Conservation (phyloP, 345 rosid genomes). For the Pistacia atlantica region DNA sequence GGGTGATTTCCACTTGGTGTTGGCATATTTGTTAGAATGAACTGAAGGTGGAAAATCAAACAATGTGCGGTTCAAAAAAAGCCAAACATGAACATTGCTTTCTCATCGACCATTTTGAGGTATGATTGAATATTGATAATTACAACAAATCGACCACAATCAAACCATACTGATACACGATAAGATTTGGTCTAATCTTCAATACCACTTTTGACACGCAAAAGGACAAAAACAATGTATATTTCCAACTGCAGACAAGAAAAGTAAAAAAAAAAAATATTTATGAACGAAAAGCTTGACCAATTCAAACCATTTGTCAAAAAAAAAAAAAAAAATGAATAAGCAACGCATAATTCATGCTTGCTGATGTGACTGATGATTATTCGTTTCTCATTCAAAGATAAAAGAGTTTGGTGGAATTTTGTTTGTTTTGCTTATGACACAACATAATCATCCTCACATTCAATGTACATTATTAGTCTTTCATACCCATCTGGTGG, state of each 20-base stretch:
- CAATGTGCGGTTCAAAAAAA: neutral
- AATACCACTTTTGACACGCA: neutral
- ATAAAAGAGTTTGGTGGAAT: constrained; percentile 13
- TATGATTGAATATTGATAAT: constrained; percentile 3
- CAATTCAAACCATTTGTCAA: neutral
- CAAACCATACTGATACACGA: neutral
- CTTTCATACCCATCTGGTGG: constrained; percentile 2
- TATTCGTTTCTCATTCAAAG: neutral
- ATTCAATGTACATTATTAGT: constrained; percentile 22
- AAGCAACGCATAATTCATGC: neutral
- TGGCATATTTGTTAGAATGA: no score
- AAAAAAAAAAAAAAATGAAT: neutral
- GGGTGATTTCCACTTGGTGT: no score
- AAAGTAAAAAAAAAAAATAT: no score
- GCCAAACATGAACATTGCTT: neutral
- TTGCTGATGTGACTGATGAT: neutral
- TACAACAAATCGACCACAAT: constrained; percentile 7
- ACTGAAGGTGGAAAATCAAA: neutral
- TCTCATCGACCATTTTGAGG: constrained; percentile 1
- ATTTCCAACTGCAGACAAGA: neutral
- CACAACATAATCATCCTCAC: constrained; percentile 16
- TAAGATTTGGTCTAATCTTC: neutral
- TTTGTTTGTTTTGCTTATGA: neutral
- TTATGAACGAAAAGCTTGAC: neutral
- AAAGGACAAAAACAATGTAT: neutral